These are phyloP conservation scores for Talaromyces rugulosus DNA, from an alignment of 2,329 filamentous ascomycete species.

Conservation along the genomic window DNA sequence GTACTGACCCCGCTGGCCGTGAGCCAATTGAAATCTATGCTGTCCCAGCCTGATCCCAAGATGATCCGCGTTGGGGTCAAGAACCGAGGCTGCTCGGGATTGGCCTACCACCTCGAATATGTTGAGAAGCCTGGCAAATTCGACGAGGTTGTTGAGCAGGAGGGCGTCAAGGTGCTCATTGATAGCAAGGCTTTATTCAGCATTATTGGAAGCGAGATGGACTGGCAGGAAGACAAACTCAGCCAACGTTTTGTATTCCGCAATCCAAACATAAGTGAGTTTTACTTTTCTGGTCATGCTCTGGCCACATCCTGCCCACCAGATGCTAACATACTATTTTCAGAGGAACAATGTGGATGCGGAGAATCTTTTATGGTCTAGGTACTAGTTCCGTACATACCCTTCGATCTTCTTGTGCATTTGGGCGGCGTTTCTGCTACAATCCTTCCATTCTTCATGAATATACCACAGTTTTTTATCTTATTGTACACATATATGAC, in stretches of 20 bases:
- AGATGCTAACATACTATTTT: conserved; percentile 2
- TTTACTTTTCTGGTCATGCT: neutral
- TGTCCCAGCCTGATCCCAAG: conserved; percentile 84
- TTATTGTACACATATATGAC: neutral
- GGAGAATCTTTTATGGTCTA: conserved; percentile 91
- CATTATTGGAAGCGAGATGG: conserved; percentile 98
- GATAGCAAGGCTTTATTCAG: conserved; percentile 97
- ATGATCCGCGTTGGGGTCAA: conserved; percentile 91
- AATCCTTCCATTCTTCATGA: neutral
- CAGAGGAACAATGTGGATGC: conserved; percentile 93
- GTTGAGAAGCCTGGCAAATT: conserved; percentile 85
- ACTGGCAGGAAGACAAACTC: conserved; percentile 95
- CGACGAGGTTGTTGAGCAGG: conserved; percentile 91
- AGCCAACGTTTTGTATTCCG: conserved; percentile 89
- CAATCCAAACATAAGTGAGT: conserved; percentile 97
- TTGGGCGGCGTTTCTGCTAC: conserved; percentile 30
- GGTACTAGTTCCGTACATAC: conserved; percentile 11
- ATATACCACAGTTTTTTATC: neutral
- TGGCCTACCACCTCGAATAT: conserved; percentile 91
- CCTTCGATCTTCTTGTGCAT: conserved; percentile 22
- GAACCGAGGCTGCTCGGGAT: conserved; percentile 88
- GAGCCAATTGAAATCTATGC: conserved; percentile 68
- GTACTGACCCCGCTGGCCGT: conserved; percentile 77
- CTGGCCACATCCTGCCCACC: conserved; percentile 18
- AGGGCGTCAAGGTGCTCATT: conserved; percentile 91